phyloP scores from a whole-genome alignment of 306 rosid species.

The Corylus americana region DNA sequence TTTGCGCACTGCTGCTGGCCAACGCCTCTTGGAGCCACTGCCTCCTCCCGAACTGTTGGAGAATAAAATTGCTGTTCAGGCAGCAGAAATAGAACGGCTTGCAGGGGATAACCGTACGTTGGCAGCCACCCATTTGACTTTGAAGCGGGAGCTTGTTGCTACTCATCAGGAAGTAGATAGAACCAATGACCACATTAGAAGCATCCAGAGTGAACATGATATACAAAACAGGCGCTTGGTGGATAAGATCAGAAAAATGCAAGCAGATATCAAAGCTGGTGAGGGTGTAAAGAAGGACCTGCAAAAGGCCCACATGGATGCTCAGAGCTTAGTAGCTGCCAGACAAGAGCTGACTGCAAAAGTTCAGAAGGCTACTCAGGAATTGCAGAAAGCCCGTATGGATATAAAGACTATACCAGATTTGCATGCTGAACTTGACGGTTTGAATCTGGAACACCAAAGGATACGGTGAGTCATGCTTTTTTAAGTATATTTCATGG shows the following conservation, averaged over 20 bases:
- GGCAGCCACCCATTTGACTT: slow-evolving; percentile 57
- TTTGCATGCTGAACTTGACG: slow-evolving; percentile 62
- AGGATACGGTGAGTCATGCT: slow-evolving; percentile 62
- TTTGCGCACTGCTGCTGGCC: slow-evolving; percentile 37
- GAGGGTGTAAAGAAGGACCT: slow-evolving; percentile 71
- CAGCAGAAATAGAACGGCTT: slow-evolving; percentile 67
- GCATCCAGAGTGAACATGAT: slow-evolving; percentile 79
- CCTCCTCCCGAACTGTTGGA: slow-evolving; percentile 56
- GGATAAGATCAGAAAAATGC: slow-evolving; percentile 73
- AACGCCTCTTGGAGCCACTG: slow-evolving; percentile 32
- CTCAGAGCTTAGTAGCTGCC: slow-evolving; percentile 53
- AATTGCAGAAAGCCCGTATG: slow-evolving; percentile 51
- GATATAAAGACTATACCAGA: slow-evolving; percentile 57
- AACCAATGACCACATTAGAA: slow-evolving; percentile 71
- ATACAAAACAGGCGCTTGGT: slow-evolving; percentile 68
- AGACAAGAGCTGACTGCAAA: slow-evolving; percentile 57
- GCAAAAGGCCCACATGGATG: slow-evolving; percentile 66
- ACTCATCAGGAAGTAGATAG: slow-evolving; percentile 65
- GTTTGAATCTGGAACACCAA: slow-evolving; percentile 64
- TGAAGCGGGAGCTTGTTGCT: slow-evolving; percentile 64
- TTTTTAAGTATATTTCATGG: slow-evolving; percentile 20
- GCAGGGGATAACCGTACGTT: slow-evolving; percentile 64
- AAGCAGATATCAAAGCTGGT: slow-evolving; percentile 58
- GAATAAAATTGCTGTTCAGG: slow-evolving; percentile 64
- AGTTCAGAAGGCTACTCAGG: slow-evolving; percentile 55